A percentile compares a stretch with the other conserved stretches of the same genome.
Conservation (phyloP, 805 yeast species). For the Henningerozyma blattae region DNA sequence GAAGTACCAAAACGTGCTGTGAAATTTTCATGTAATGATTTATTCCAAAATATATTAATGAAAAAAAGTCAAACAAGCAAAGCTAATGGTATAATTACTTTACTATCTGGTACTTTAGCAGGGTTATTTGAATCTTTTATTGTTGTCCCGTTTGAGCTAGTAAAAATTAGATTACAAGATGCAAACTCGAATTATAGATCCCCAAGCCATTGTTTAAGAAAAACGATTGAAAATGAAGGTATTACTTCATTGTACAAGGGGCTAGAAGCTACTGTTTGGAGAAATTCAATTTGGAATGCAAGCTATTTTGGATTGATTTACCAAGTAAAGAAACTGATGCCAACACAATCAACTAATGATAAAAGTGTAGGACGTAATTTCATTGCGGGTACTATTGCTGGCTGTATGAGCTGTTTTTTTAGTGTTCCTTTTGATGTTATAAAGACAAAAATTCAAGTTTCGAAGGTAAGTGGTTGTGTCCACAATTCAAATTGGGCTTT, state of each 20-base stretch:
- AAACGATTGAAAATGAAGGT: slow-evolving; percentile 66
- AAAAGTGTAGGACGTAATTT: slow-evolving; percentile 76
- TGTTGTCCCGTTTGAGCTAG: slow-evolving; percentile 92
- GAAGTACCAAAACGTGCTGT: slow-evolving; percentile 99
- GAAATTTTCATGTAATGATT: slow-evolving; percentile 94
- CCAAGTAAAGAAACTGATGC: slow-evolving; percentile 68
- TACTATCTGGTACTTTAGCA: slow-evolving; percentile 91
- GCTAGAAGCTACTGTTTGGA: slow-evolving; percentile 90
- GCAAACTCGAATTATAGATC: slow-evolving; percentile 68
- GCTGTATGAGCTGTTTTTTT: slow-evolving; percentile 81
- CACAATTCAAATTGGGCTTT: slow-evolving; percentile 65
- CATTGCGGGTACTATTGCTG: slow-evolving; percentile 88
- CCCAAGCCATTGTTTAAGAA: slow-evolving; percentile 65
- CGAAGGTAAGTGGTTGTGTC: slow-evolving; percentile 70
- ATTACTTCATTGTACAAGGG: slow-evolving; percentile 79
- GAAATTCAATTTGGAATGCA: slow-evolving; percentile 93
- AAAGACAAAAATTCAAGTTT: slow-evolving; percentile 83
- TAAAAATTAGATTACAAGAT: slow-evolving; percentile 90
- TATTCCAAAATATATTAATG: slow-evolving; percentile 77
- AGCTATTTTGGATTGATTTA: slow-evolving; percentile 92
- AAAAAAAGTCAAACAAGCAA: slow-evolving; percentile 51
- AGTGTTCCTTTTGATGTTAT: slow-evolving; percentile 97
- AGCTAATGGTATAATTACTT: slow-evolving; percentile 34
- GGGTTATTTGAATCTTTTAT: slow-evolving; percentile 94
- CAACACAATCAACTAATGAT: slow-evolving; percentile 55